Conservation (phyloP, 306 rosid species). For the Sicyos baderoa region DNA sequence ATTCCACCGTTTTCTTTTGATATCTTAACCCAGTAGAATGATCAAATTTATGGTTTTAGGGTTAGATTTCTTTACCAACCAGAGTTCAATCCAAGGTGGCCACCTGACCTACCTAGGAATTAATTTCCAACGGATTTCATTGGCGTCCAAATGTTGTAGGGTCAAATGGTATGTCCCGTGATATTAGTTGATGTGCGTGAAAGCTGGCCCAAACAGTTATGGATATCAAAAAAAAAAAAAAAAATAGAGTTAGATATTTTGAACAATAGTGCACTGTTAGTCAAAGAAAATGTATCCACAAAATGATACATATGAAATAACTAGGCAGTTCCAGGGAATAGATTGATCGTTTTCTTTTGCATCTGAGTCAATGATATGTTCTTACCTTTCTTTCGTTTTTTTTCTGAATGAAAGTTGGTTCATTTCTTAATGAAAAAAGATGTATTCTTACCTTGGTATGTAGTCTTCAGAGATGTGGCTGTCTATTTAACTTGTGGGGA, state of each 20-base stretch:
- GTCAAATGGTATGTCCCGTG: too few species aligned
- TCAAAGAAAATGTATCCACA: background rate
- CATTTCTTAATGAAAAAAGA: background rate
- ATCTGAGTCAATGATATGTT: background rate
- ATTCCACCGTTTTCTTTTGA: background rate
- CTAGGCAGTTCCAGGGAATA: background rate
- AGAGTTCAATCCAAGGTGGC: too few species aligned
- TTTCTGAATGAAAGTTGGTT: too few species aligned
- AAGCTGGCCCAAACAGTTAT: too few species aligned
- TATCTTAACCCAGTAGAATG: background rate
- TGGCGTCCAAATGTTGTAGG: too few species aligned
- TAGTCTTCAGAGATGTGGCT: background rate
- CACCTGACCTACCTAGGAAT: too few species aligned
- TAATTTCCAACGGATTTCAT: too few species aligned
- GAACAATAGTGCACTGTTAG: background rate
- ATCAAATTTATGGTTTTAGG: too few species aligned
- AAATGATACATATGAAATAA: background rate
- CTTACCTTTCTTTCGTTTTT: background rate
- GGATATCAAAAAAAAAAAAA: too few species aligned
- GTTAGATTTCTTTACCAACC: too few species aligned
- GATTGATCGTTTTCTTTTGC: background rate
- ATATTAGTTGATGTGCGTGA: too few species aligned
- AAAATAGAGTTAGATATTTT: too few species aligned
- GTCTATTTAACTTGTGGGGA: background rate
- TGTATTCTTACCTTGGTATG: background rate